phyloP scores from a whole-genome alignment of 805 yeast species.

The Pichia scutulata region DNA sequence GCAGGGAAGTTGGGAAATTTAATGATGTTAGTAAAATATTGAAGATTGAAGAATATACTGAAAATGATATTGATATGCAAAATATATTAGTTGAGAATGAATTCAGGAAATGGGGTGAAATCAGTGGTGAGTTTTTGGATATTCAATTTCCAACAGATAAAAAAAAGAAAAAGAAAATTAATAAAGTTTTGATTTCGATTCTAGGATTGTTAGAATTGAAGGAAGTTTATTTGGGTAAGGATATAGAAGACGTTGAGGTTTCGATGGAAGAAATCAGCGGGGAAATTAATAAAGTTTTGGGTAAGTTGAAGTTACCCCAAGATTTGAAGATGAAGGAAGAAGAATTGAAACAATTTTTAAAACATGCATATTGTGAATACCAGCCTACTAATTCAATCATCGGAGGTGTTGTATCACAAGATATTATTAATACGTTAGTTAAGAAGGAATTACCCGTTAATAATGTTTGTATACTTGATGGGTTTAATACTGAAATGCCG shows the following conservation, averaged over 20 bases:
- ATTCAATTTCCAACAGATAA: conserved; percentile 14
- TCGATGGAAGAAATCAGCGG: conserved; percentile 23
- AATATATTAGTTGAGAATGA: conserved; percentile 30
- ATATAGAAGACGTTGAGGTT: conserved; percentile 19
- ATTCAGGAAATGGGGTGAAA: conserved; percentile 31
- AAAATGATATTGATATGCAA: conserved; percentile 31
- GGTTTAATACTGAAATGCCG: conserved; percentile 65
- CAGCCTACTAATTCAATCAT: conserved; percentile 80
- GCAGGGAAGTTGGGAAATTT: conserved; percentile 45
- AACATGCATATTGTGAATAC: conserved; percentile 56
- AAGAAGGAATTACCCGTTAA: conserved; percentile 74
- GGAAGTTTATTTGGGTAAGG: conserved; percentile 2
- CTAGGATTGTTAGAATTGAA: conserved; percentile 47
- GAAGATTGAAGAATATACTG: conserved; percentile 26
- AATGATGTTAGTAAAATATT: conserved; percentile 37
- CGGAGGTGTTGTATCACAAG: conserved; percentile 90
- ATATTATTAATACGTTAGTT: conserved; percentile 74
- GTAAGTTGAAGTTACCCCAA: conserved; percentile 38
- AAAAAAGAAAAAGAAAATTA: conserved; percentile 39
- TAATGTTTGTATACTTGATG: conserved; percentile 73
- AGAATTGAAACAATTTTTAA: conserved; percentile 33
- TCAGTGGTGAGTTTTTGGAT: conserved; percentile 5
- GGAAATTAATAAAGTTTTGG: conserved; percentile 27
- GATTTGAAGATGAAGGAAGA: conserved; percentile 30
- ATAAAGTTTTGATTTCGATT: conserved; percentile 52